Percentiles rank a stretch among this genome's conserved stretches.
Conservation (phyloP, 2,329 filamentous ascomycete genomes). For the Dendryphion nanum region DNA sequence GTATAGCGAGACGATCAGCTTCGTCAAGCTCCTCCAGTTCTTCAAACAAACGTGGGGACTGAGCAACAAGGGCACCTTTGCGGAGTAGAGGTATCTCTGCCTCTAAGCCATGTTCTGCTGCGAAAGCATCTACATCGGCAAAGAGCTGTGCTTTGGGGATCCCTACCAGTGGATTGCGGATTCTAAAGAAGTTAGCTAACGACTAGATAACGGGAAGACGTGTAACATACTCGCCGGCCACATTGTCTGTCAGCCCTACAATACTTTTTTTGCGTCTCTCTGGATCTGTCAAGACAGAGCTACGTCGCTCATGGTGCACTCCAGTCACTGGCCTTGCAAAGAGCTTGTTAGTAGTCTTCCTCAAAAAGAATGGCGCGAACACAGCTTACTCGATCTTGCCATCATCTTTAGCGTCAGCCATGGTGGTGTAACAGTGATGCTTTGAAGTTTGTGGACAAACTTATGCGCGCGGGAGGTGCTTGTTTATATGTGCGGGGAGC, state of each 20-base stretch:
- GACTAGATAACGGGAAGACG: too few species aligned
- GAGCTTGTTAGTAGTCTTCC: too few species aligned
- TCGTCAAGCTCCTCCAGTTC: conserved; percentile 59
- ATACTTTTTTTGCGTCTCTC: conserved; percentile 24
- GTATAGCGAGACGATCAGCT: conserved; percentile 59
- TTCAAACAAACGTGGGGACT: conserved; percentile 64
- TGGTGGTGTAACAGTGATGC: too few species aligned
- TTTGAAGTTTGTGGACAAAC: too few species aligned
- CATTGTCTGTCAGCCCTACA: conserved; percentile 24
- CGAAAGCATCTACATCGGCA: neutral
- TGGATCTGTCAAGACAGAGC: conserved; percentile 21
- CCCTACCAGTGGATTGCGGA: neutral
- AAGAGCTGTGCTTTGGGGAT: neutral
- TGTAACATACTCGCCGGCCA: conserved; percentile 32
- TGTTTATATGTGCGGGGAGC: too few species aligned
- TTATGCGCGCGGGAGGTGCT: too few species aligned
- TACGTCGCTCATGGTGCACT: conserved; percentile 21
- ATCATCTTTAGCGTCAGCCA: too few species aligned
- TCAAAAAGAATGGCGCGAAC: too few species aligned
- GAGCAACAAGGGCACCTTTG: conserved; percentile 62
- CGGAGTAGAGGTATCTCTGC: conserved; percentile 58
- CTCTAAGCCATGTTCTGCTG: conserved; percentile 51
- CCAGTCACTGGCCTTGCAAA: too few species aligned
- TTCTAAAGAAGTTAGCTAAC: too few species aligned
- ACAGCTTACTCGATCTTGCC: too few species aligned